Percentiles rank a stretch among this genome's conserved stretches.
Evolutionary conservation across 2,329 filamentous ascomycete species (phyloP).

Genomic region (Aplosporella prunicola): DNA sequence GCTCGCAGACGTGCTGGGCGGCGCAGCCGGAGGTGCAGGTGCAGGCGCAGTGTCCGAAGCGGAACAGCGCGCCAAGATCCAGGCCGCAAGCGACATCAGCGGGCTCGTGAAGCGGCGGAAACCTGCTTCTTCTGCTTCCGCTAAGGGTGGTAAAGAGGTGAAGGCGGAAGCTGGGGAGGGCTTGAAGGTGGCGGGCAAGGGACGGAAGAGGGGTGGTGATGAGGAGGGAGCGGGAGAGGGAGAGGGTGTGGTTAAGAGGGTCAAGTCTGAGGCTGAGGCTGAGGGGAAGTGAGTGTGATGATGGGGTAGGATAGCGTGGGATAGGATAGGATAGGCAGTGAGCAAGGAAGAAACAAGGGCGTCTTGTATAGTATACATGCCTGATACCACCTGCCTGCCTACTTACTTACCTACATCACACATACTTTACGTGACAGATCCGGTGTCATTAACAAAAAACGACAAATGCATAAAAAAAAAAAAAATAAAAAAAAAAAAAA

Average conservation of each 20-base stretch:
- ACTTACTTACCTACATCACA: too few species aligned
- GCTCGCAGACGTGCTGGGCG: conserved; percentile 54
- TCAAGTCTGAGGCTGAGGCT: conserved; percentile 4
- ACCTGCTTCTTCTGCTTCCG: conserved; percentile 11
- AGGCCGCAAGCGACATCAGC: conserved; percentile 62
- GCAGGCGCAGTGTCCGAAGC: conserved; percentile 53
- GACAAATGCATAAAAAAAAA: too few species aligned
- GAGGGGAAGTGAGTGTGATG: too few species aligned
- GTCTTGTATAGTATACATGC: too few species aligned
- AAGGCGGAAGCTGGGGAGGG: conserved; percentile 11
- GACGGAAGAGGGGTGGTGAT: conserved; percentile 7
- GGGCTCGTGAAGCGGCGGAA: conserved; percentile 63
- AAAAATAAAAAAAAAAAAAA: too few species aligned
- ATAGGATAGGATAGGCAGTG: too few species aligned
- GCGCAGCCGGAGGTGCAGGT: too few species aligned
- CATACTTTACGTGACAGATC: too few species aligned
- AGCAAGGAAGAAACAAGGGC: too few species aligned
- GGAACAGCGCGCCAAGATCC: conserved; percentile 61
- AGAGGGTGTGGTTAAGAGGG: conserved; percentile 11
- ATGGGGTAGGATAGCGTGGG: too few species aligned
- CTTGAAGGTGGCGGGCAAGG: neutral
- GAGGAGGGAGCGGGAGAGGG: conserved; percentile 13
- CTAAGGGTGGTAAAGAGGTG: conserved; percentile 1
- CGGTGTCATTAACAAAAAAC: too few species aligned
- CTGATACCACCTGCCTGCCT: too few species aligned